Conservation (phyloP, 225 moss, liverwort and hornwort genomes). For the Thuidium tamariscinum region DNA sequence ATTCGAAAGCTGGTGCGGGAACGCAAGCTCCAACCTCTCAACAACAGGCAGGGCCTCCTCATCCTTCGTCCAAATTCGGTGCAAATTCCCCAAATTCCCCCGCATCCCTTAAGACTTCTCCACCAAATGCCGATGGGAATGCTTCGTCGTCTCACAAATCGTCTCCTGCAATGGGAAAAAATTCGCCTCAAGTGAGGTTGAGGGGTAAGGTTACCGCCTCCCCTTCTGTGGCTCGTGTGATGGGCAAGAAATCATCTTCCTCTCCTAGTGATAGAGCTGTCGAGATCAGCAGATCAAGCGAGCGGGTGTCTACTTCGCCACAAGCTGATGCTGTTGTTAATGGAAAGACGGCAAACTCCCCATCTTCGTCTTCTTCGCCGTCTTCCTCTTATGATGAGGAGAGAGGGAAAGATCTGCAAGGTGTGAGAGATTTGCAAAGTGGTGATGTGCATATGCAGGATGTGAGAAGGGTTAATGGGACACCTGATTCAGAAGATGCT, state of each 20-base stretch:
- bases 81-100: slow-evolving; percentile 26
- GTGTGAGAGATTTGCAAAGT: slow-evolving; percentile 26
- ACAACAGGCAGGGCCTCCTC: slow-evolving; percentile 22
- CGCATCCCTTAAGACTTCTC: slow-evolving; percentile 3
- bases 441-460: slow-evolving; percentile 51
- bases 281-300: slow-evolving; percentile 10
- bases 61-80: slow-evolving; percentile 44
- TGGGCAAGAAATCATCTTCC: slow-evolving; percentile 16
- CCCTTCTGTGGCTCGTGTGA: slow-evolving; percentile 10
- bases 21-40: slow-evolving; percentile 28
- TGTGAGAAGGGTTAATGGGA: slow-evolving; percentile 24
- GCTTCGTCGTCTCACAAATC: slow-evolving; percentile 5
- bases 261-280: slow-evolving; percentile 5
- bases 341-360: slow-evolving; percentile 7
- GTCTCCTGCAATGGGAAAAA: slow-evolving; percentile 4
- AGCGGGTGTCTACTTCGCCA: slow-evolving; percentile 29
- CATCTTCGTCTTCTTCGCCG: slow-evolving; percentile 22
- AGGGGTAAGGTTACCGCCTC: slow-evolving; percentile 12
- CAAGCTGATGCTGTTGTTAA: slow-evolving; percentile 1
- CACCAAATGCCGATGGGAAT: neutral
- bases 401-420: slow-evolving; percentile 30
- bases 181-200: slow-evolving; percentile 4
- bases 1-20: slow-evolving; percentile 46
- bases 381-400: slow-evolving; percentile 26
- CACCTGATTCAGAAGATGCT: slow-evolving; percentile 62